Conservation (phyloP, 2,329 filamentous ascomycete genomes). For the Monilinia vaccinii-corymbosi region DNA sequence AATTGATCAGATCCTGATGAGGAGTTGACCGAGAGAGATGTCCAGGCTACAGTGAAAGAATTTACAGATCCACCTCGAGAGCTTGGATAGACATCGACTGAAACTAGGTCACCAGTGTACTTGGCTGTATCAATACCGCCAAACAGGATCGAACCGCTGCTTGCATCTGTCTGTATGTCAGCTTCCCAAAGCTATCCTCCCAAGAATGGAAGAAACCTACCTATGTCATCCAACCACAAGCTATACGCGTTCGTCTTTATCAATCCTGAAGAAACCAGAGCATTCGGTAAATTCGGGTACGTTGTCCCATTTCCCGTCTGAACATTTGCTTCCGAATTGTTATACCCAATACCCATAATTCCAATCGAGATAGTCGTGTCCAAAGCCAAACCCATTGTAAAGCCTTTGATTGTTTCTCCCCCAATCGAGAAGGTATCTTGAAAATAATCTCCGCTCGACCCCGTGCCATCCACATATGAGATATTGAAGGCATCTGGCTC, state of each 20-base stretch:
- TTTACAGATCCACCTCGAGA: constrained; percentile 8
- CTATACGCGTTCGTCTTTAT: constrained; percentile 36
- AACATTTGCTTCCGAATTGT: constrained; percentile 36
- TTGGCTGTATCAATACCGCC: constrained; percentile 40
- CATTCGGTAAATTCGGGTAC: constrained; percentile 28
- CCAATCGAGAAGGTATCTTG: constrained; percentile 46
- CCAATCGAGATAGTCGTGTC: constrained; percentile 42
- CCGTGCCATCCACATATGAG: constrained; percentile 49
- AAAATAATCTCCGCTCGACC: constrained; percentile 48
- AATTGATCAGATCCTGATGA: constrained; percentile 33
- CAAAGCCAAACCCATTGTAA: constrained; percentile 47
- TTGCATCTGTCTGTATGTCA: constrained; percentile 21
- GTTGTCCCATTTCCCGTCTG: constrained; percentile 36
- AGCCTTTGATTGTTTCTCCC: constrained; percentile 37
- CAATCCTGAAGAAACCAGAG: constrained; percentile 34
- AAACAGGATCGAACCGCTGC: constrained; percentile 33
- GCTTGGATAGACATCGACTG: constrained; percentile 26
- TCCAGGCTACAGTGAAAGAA: constrained; percentile 29
- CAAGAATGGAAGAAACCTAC: constrained; percentile 18
- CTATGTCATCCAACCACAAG: constrained; percentile 31
- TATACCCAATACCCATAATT: constrained; percentile 50
- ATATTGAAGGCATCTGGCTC: constrained; percentile 44
- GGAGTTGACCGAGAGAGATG: constrained; percentile 26
- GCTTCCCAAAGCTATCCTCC: background rate
- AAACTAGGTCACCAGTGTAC: constrained; percentile 32